Evolutionary conservation across 805 yeast genomes (phyloP).

Genomic region (Yarrowia sp.): DNA sequence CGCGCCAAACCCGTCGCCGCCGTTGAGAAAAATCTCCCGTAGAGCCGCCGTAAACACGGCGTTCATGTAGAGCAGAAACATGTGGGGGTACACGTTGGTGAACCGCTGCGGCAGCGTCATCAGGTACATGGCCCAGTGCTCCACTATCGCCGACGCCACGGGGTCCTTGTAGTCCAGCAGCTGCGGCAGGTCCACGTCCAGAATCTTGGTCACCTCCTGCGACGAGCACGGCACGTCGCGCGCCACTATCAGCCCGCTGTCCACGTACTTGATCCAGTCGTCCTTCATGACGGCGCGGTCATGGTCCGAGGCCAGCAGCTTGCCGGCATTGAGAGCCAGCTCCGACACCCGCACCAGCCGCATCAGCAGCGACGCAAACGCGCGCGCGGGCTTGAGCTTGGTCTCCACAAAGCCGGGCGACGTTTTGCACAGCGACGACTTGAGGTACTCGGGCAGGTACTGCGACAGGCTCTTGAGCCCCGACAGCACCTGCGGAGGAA

Average conservation of each 20-base stretch:
- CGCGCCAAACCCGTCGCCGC: conserved; percentile 59
- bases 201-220: conserved; percentile 31
- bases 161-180: conserved; percentile 30
- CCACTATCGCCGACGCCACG: conserved; percentile 30
- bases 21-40: conserved; percentile 57
- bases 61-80: conserved; percentile 52
- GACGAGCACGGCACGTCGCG: conserved; percentile 52
- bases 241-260: conserved; percentile 44
- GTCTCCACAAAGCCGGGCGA: conserved; percentile 51
- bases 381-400: conserved; percentile 53
- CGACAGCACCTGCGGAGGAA: conserved; percentile 53
- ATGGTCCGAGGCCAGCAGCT: conserved; percentile 43
- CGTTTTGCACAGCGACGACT: conserved; percentile 36
- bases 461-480: conserved; percentile 54
- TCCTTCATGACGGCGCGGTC: conserved; percentile 51
- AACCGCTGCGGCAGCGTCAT: conserved; percentile 48
- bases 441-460: conserved; percentile 45
- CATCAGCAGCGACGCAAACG: conserved; percentile 51
- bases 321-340: conserved; percentile 49
- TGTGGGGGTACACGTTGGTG: conserved; percentile 50
- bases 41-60: conserved; percentile 56
- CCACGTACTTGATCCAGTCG: conserved; percentile 56
- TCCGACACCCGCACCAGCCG: conserved; percentile 54
- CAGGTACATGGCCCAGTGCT: conserved; percentile 42
- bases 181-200: conserved; percentile 35